These are phyloP conservation scores for Bryoglossum gracile DNA, from an alignment of 495 filamentous ascomycete species.

Conservation along the genomic window DNA sequence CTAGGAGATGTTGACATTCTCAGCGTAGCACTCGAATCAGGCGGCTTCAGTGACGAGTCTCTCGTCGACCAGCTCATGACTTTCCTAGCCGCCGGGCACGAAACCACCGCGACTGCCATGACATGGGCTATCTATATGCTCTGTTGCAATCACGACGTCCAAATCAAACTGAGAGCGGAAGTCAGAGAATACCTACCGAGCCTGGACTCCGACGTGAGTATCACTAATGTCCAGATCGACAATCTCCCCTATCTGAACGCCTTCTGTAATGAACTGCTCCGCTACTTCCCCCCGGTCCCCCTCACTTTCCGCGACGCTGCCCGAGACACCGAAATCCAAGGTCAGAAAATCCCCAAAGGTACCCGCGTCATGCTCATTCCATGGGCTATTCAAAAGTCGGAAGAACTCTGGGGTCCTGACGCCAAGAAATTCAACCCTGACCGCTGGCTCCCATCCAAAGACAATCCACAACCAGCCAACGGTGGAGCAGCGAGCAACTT, in stretches of 20 bases:
- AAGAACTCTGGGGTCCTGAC: constrained; percentile 50
- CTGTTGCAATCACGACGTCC: constrained; percentile 39
- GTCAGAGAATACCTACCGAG: constrained; percentile 56
- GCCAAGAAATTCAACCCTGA: constrained; percentile 53
- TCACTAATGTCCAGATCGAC: constrained; percentile 47
- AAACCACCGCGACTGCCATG: constrained; percentile 54
- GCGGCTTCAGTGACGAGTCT: constrained; percentile 69
- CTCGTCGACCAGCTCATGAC: constrained; percentile 92
- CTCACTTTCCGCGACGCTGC: constrained; percentile 51
- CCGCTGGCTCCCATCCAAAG: constrained; percentile 44
- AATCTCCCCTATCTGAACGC: constrained; percentile 49
- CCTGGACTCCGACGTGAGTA: constrained; percentile 33
- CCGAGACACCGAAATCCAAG: constrained; percentile 50
- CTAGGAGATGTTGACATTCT: constrained; percentile 64
- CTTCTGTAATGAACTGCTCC: constrained; percentile 34
- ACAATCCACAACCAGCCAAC: constrained; percentile 29
- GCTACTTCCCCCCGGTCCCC: constrained; percentile 33
- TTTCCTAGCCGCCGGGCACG: constrained; percentile 87
- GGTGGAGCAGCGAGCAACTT: constrained; percentile 51
- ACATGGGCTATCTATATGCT: constrained; percentile 50
- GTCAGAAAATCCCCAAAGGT: constrained; percentile 39
- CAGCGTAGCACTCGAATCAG: constrained; percentile 70
- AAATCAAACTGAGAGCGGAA: constrained; percentile 43
- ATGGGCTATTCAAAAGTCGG: constrained; percentile 53
- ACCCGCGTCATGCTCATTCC: constrained; percentile 45